Percentiles rank a stretch among this genome's conserved stretches.
phyloP scores from a whole-genome alignment of 2,329 filamentous ascomycete genomes.

The Aspergillus fumigatiaffinis region DNA sequence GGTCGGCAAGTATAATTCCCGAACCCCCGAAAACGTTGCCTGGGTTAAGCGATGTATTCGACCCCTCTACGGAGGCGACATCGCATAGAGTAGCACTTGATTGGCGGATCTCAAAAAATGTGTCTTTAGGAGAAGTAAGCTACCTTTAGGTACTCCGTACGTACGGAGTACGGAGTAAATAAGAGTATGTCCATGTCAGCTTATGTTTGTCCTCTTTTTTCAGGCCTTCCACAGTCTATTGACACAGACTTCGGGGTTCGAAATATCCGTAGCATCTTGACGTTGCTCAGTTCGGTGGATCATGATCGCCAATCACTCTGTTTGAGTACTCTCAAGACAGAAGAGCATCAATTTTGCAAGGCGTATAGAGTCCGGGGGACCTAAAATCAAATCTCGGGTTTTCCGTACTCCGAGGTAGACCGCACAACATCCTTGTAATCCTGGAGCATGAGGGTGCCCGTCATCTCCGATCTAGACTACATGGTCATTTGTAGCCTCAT shows the following conservation, averaged over 20 bases:
- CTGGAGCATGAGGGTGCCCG: too few relatives aligned
- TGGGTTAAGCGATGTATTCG: too few relatives aligned
- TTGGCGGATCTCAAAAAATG: background rate
- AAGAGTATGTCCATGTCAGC: background rate
- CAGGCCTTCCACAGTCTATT: background rate
- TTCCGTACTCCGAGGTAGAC: background rate
- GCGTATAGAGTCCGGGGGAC: background rate
- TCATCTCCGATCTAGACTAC: too few relatives aligned
- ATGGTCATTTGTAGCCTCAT: too few relatives aligned
- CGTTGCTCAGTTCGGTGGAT: too few relatives aligned
- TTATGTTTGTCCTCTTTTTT: too few relatives aligned
- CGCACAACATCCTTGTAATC: background rate
- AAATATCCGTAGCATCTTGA: background rate
- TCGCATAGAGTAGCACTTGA: background rate
- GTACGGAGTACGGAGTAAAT: background rate
- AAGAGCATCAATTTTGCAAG: background rate
- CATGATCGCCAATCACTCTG: too few relatives aligned
- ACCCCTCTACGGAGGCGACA: too few relatives aligned
- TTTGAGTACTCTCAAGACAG: background rate
- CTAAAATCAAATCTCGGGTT: background rate
- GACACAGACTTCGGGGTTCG: background rate
- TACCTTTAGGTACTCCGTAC: background rate
- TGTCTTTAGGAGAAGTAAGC: background rate
- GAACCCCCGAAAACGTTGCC: background rate
- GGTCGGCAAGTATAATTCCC: background rate